Conservation (phyloP, 192 early-diverging fungal species). For the Phycomyces blakesleeanus region DNA sequence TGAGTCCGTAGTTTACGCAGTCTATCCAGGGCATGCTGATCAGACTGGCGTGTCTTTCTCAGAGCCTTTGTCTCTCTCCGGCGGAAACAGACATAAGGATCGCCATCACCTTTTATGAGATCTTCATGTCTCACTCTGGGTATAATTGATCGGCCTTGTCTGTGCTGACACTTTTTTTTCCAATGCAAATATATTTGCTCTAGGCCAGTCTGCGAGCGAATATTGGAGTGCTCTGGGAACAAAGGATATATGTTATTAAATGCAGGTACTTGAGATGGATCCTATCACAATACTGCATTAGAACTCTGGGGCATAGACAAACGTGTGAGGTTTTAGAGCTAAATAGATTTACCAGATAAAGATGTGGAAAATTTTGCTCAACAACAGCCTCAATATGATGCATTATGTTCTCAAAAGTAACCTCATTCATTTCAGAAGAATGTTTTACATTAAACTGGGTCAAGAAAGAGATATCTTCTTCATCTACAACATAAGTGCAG, state of each 20-base stretch:
- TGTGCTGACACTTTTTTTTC: conserved; percentile 43
- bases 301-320: neutral
- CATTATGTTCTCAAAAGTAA: conserved; percentile 78
- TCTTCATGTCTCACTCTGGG: conserved; percentile 68
- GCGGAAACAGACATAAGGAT: conserved; percentile 97
- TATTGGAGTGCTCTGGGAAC: conserved; percentile 13
- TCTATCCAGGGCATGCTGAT: conserved; percentile 83
- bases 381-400: conserved; percentile 46
- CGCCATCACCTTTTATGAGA: conserved; percentile 62
- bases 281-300: neutral
- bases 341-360: conserved; percentile 26
- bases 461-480: conserved; percentile 77
- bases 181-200: conserved; percentile 49
- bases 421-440: conserved; percentile 52
- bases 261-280: conserved; percentile 12
- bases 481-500: conserved; percentile 86
- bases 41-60: conserved; percentile 83
- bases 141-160: conserved; percentile 48
- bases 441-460: conserved; percentile 36
- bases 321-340: neutral
- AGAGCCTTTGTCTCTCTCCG: conserved; percentile 86
- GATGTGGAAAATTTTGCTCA: conserved; percentile 28
- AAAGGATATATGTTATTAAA: conserved; percentile 11
- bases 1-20: conserved; percentile 77
- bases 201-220: conserved; percentile 3